These are phyloP conservation scores for Amanita pseudoporphyria DNA, from an alignment of 768 basidiomycete genomes.

Conservation along the genomic window DNA sequence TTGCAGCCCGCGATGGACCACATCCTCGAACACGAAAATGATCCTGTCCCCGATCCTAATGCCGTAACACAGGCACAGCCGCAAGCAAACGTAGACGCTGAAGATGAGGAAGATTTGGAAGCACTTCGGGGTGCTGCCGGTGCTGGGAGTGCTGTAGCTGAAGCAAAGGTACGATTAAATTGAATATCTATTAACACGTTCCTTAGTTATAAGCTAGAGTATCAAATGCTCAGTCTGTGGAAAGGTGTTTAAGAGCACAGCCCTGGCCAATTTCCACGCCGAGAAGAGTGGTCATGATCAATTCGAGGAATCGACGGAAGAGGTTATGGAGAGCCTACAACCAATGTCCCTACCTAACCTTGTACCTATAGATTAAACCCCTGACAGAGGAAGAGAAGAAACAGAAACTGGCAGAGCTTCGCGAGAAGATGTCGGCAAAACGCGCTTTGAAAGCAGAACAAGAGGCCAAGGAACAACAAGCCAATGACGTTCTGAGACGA, in stretches of 20 bases:
- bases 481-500: constrained; percentile 70
- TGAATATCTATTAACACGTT: constrained; percentile 7
- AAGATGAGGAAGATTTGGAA: constrained; percentile 68
- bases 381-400: constrained; percentile 92
- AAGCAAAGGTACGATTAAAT: constrained; percentile 46
- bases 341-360: constrained; percentile 8
- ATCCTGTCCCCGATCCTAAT: constrained; percentile 60
- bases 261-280: constrained; percentile 86
- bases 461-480: constrained; percentile 64
- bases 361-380: constrained; percentile 63
- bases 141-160: constrained; percentile 32
- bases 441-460: constrained; percentile 60
- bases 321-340: constrained; percentile 34
- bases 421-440: constrained; percentile 73
- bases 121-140: constrained; percentile 42
- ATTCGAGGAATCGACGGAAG: constrained; percentile 93
- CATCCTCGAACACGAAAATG: constrained; percentile 69
- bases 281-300: constrained; percentile 94
- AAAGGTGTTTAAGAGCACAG: constrained; percentile 80
- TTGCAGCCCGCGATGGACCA: constrained; percentile 91
- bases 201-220: constrained; percentile 33
- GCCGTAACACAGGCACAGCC: constrained; percentile 27
- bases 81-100: constrained; percentile 33
- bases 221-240: constrained; percentile 80
- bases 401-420: constrained; percentile 69